Percentiles rank a stretch among this genome's conserved stretches.
Conservation (phyloP, 495 filamentous ascomycete genomes). For the Penicillium goetzii region DNA sequence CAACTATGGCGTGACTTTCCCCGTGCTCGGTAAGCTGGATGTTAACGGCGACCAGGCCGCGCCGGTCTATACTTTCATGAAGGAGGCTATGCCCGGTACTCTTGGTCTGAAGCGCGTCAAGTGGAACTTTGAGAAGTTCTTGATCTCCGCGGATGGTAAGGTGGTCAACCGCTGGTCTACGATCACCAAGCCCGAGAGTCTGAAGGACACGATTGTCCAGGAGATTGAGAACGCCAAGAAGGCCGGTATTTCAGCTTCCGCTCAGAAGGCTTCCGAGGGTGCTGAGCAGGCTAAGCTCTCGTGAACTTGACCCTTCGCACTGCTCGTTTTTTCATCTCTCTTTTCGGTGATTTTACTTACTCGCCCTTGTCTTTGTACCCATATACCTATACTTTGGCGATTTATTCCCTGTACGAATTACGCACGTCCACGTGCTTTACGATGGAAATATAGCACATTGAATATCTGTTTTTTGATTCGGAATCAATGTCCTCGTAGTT, state of each 20-base stretch:
- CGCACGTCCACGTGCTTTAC: constrained; percentile 6
- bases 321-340: constrained; percentile 20
- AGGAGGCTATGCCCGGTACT: constrained; percentile 79
- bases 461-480: background rate
- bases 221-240: constrained; percentile 63
- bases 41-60: constrained; percentile 86
- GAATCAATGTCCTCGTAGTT: background rate
- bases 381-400: constrained; percentile 16
- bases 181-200: constrained; percentile 77
- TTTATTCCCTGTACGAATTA: constrained; percentile 15
- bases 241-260: constrained; percentile 37
- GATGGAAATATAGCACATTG: background rate
- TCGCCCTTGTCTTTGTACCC: constrained; percentile 8
- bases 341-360: constrained; percentile 1
- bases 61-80: constrained; percentile 87
- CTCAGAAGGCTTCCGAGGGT: constrained; percentile 20
- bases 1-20: constrained; percentile 96
- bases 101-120: constrained; percentile 86
- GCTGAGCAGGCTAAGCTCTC: constrained; percentile 27
- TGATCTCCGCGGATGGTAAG: constrained; percentile 82
- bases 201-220: constrained; percentile 74
- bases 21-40: constrained; percentile 86
- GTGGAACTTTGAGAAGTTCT: constrained; percentile 99
- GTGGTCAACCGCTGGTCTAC: constrained; percentile 83
- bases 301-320: constrained; percentile 10